Evolutionary conservation across 2,329 filamentous ascomycete species (phyloP).

Genomic region (Epichloe elymi): DNA sequence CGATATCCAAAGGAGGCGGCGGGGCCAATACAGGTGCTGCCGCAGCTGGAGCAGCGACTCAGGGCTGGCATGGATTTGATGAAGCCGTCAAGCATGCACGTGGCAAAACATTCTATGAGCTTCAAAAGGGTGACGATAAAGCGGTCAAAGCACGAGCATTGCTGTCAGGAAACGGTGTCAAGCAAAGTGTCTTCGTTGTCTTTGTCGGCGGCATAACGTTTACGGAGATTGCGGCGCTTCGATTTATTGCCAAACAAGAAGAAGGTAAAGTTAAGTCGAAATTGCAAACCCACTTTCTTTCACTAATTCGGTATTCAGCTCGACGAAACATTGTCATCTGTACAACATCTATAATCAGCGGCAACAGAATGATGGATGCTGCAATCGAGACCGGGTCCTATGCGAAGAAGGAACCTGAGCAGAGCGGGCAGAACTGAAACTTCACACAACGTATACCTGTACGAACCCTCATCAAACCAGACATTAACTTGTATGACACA

Average conservation of each 20-base stretch:
- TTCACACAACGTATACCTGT: neutral
- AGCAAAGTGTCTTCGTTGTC: slow-evolving; percentile 89
- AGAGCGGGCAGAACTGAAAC: slow-evolving; percentile 1
- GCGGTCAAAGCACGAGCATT: slow-evolving; percentile 76
- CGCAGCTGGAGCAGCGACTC: slow-evolving; percentile 42
- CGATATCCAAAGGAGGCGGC: slow-evolving; percentile 51
- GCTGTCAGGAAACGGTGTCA: slow-evolving; percentile 62
- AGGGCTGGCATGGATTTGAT: slow-evolving; percentile 89
- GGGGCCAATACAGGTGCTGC: slow-evolving; percentile 16
- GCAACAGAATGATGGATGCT: slow-evolving; percentile 76
- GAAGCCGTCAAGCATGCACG: slow-evolving; percentile 78
- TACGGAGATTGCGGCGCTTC: slow-evolving; percentile 84
- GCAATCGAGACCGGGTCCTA: slow-evolving; percentile 60
- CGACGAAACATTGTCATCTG: slow-evolving; percentile 80
- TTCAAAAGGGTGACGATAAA: slow-evolving; percentile 86
- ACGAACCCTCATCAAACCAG: neutral
- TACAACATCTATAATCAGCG: slow-evolving; percentile 82
- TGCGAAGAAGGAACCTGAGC: slow-evolving; percentile 26
- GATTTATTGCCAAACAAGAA: slow-evolving; percentile 80
- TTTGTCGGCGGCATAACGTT: slow-evolving; percentile 96
- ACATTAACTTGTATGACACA: neutral
- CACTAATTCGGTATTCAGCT: slow-evolving; percentile 26
- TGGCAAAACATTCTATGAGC: slow-evolving; percentile 81
- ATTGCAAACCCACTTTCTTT: neutral
- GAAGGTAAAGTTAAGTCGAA: slow-evolving; percentile 37